Percentiles rank a stretch among this genome's conserved stretches.
Evolutionary conservation across 2,329 filamentous ascomycete genomes (phyloP).

Genomic region (Stemphylium vesicarium): DNA sequence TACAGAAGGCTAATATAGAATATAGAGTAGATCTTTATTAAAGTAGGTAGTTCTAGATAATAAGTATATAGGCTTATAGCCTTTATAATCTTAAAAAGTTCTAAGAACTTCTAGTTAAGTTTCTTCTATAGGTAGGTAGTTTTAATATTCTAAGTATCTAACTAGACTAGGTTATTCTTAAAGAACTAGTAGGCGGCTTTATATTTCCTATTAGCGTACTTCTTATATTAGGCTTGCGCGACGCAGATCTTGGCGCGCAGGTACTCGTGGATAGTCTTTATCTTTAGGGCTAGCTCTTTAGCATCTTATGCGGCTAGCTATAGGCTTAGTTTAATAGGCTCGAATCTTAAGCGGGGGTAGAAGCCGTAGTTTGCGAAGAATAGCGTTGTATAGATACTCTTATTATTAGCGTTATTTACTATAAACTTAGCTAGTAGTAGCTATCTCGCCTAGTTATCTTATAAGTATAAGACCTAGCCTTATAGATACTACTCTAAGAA

Average conservation of each 20-base stretch:
- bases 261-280: background rate
- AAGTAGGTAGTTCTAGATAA: background rate
- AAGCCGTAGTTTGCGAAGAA: background rate
- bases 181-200: no score
- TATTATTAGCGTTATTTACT: no score
- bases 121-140: background rate
- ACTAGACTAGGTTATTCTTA: background rate
- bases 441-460: no score
- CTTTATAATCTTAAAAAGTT: background rate
- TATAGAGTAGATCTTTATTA: no score
- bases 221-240: no score
- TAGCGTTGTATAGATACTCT: no score
- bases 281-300: background rate
- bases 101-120: no score
- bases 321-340: background rate
- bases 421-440: no score
- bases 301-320: background rate
- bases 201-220: no score
- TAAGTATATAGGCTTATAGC: background rate
- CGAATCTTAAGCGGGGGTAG: background rate
- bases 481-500: no score
- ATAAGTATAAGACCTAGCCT: no score
- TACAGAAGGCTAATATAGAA: background rate
- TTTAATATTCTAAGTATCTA: background rate
- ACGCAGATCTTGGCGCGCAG: no score